A percentile compares a stretch with the other conserved stretches of the same genome.
phyloP scores from a whole-genome alignment of 2,329 filamentous ascomycete genomes.

The Tolypocladium tropicale region DNA sequence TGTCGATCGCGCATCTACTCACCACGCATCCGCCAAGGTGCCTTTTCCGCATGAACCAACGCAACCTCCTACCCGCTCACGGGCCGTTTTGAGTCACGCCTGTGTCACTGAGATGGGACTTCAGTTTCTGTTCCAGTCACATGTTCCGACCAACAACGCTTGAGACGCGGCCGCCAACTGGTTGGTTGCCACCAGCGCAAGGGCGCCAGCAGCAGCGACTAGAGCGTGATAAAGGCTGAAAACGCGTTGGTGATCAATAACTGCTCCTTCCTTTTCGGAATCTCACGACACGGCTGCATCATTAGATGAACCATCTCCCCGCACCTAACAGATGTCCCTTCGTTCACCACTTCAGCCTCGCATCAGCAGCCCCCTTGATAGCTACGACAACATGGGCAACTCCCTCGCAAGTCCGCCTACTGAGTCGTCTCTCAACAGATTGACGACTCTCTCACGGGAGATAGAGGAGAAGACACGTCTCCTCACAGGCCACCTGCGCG shows the following conservation, averaged over 20 bases:
- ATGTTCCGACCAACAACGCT: neutral
- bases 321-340: neutral
- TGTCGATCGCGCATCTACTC: neutral
- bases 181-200: neutral
- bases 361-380: neutral
- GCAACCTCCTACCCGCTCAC: neutral
- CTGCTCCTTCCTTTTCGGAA: neutral
- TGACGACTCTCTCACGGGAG: constrained; percentile 7
- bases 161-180: neutral
- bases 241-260: neutral
- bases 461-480: constrained; percentile 10
- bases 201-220: neutral
- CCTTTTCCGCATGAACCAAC: neutral
- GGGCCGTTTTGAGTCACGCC: neutral
- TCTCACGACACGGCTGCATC: neutral
- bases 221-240: neutral
- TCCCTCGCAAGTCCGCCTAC: neutral
- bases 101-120: neutral
- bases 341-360: neutral
- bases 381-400: neutral
- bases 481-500: constrained; percentile 6
- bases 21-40: neutral
- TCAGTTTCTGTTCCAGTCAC: neutral
- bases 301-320: no score
- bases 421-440: constrained; percentile 6